Base-by-base conservation (phyloP, 208 protist genomes). In the Acanthamoeba healyi region DNA sequence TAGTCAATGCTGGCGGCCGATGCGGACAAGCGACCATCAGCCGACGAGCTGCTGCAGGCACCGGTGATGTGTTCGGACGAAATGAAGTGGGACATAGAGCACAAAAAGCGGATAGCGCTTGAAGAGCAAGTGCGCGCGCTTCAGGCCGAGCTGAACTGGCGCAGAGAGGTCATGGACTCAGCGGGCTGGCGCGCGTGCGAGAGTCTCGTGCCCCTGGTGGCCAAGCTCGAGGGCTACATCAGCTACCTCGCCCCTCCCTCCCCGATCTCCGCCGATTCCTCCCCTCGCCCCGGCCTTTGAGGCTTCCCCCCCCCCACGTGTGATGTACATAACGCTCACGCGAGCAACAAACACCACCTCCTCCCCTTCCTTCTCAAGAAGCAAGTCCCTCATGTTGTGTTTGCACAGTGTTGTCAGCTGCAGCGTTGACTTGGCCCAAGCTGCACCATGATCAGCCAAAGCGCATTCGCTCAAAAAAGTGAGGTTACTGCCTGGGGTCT, bases 41-140 rank as follows among this genome's bases (percentile, higher is more conserved):
- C 84, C 17, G 84, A 91, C 34, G 84, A 91, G 38, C 54, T 91
- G 58, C 26, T 91, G 58, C 56, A 34, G 32, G n/a, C 84, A 54
- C 84, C 84, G 6, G 56, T n/a, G 56, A 17, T 91, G 58, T 74
- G 58, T 49, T 67, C 84, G 36, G 84, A 70, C 0, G 24, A 91
- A 54, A 72, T 74, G 84, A 91, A 91, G 84, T 72, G 51, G 56
- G 56, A 74, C 38, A n/a, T 74, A 14, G 56, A 91, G 84, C 84
- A 74, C 84, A 63, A 91, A 46, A 72, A 74, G 29, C 84, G 56
- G 10, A 3, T 51, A 5, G 84, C 1, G 51, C 84, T 72, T 3
- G 84, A 91, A 22, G 84, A 91, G 38, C 32, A 91, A n/a, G 51
- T 91, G 51, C 84, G 58, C 54, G 84, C 51, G 17, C 54, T 91